Conservation (phyloP, 345 rosid species). For the Cardamine resedifolia region DNA sequence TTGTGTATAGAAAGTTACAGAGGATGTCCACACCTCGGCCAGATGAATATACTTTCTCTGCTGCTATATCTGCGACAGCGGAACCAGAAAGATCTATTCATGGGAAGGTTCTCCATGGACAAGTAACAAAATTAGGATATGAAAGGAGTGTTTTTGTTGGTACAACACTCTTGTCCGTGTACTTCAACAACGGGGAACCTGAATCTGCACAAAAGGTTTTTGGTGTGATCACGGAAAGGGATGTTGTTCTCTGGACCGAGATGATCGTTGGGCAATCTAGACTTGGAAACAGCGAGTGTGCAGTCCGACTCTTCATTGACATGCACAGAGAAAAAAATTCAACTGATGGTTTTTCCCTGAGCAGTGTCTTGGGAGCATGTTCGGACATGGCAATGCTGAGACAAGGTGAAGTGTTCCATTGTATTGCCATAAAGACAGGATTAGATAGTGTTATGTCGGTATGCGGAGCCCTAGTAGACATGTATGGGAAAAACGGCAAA, state of each 20-base stretch:
- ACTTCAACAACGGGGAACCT: slow-evolving; percentile 57
- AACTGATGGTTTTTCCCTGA: slow-evolving; percentile 65
- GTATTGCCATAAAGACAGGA: slow-evolving; percentile 59
- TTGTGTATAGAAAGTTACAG: slow-evolving; percentile 47
- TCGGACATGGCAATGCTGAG: slow-evolving; percentile 65
- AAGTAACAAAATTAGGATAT: slow-evolving; percentile 53
- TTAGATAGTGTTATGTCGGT: slow-evolving; percentile 52
- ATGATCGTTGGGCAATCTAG: slow-evolving; percentile 76
- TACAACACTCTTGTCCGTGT: slow-evolving; percentile 70
- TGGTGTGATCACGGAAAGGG: slow-evolving; percentile 49
- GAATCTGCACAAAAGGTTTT: slow-evolving; percentile 59
- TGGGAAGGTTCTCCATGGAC: slow-evolving; percentile 70
- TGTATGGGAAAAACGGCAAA: slow-evolving; percentile 79
- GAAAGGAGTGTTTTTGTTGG: slow-evolving; percentile 59
- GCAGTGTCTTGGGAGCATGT: slow-evolving; percentile 76
- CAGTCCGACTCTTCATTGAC: slow-evolving; percentile 50
- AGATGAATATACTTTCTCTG: slow-evolving; percentile 78
- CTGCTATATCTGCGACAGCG: slow-evolving; percentile 55
- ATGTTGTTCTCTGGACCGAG: slow-evolving; percentile 87
- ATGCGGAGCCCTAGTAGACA: slow-evolving; percentile 69
- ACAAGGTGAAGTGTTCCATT: slow-evolving; percentile 79
- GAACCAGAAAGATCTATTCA: slow-evolving; percentile 38
- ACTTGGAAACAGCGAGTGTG: slow-evolving; percentile 58
- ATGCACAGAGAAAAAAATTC: slow-evolving; percentile 55
- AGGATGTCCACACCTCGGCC: slow-evolving; percentile 49